Evolutionary conservation across 164 flowering plant genomes (phyloP).

Genomic region (Vitis rotundifolia): DNA sequence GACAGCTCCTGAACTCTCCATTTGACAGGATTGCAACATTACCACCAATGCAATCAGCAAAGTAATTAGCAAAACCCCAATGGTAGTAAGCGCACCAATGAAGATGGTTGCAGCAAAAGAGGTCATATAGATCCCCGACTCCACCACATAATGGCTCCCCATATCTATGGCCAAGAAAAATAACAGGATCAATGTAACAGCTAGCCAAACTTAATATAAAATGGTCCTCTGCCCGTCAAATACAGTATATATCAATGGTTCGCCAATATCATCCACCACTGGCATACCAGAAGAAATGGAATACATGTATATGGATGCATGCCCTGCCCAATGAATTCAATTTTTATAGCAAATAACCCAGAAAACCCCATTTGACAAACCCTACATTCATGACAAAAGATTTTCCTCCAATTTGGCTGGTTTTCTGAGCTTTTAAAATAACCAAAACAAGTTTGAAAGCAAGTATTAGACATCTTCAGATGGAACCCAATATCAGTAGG

Average conservation of each 20-base stretch:
- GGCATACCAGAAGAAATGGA: no score
- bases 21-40: conserved; percentile 66
- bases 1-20: conserved; percentile 40
- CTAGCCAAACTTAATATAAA: no score
- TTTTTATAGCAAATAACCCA: not conserved
- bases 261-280: no score
- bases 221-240: no score
- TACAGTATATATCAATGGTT: no score
- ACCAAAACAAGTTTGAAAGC: no score
- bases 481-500: no score
- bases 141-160: conserved; percentile 47
- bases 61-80: conserved; percentile 49
- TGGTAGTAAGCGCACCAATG: conserved; percentile 45
- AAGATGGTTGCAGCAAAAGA: conserved; percentile 66
- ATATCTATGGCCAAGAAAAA: conserved; percentile 29
- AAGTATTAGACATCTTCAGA: no score
- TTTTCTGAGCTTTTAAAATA: not conserved
- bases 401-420: not conserved
- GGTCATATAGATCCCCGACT: conserved; percentile 57
- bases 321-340: not conserved
- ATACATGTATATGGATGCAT: not conserved
- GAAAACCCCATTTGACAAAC: not conserved
- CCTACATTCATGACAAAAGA: not conserved
- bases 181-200: not conserved
- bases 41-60: conserved; percentile 47